Percentiles rank a stretch among this genome's conserved stretches.
phyloP scores from a whole-genome alignment of 163 green algal genomes.

The Scenedesmus sp. region DNA sequence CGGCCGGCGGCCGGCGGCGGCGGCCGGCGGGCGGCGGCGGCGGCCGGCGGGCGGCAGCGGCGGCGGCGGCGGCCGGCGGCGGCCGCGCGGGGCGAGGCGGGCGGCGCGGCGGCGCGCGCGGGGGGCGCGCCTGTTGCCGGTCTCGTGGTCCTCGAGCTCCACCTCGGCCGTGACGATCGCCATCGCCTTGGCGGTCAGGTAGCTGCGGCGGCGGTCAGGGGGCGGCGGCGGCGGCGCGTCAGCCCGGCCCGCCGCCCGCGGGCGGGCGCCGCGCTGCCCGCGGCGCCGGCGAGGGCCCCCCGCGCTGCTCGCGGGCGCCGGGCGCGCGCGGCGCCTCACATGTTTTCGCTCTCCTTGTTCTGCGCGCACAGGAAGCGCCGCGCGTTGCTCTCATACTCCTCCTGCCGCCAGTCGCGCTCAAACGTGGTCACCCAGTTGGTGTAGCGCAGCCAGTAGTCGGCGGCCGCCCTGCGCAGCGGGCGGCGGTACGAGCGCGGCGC shows the following conservation, averaged over 20 bases:
- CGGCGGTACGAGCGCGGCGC: too few species aligned
- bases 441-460: constrained; percentile 9
- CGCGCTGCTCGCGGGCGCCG: too few species aligned
- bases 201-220: constrained; percentile 26
- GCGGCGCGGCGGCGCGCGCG: too few species aligned
- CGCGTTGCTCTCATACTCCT: constrained; percentile 26
- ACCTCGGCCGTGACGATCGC: constrained; percentile 35
- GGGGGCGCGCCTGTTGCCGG: too few species aligned
- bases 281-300: too few species aligned
- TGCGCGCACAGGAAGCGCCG: constrained; percentile 13
- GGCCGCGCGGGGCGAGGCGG: too few species aligned
- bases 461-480: neutral
- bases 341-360: constrained; percentile 33
- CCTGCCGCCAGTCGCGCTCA: neutral
- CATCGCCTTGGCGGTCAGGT: constrained; percentile 40
- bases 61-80: too few species aligned
- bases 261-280: too few species aligned
- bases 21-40: too few species aligned
- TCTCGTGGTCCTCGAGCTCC: constrained; percentile 39
- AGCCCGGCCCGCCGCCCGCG: too few species aligned
- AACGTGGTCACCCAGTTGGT: neutral
- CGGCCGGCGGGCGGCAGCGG: too few species aligned
- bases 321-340: neutral
- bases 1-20: too few species aligned
- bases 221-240: neutral